A percentile compares a stretch with the other conserved stretches of the same genome.
These are phyloP conservation scores for Neurospora sp. DNA, from an alignment of 495 filamentous ascomycete species.

Conservation along the genomic window DNA sequence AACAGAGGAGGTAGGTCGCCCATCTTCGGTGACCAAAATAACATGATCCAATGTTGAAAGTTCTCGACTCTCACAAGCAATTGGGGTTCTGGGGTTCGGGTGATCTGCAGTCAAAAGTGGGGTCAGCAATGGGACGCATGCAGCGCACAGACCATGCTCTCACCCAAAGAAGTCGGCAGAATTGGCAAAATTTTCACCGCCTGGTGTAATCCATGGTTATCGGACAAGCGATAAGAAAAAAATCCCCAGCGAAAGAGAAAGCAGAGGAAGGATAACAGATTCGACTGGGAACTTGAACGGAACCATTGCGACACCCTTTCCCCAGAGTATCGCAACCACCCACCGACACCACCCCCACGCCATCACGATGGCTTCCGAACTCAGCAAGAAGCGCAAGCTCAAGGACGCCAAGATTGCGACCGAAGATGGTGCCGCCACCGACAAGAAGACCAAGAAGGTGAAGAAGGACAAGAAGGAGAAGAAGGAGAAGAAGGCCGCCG, in stretches of 20 bases:
- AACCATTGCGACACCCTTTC: background rate
- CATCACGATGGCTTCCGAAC: conserved; percentile 27
- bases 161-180: background rate
- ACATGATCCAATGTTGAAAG: background rate
- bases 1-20: background rate
- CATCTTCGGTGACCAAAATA: background rate
- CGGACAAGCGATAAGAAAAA: background rate
- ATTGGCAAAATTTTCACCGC: background rate
- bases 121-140: background rate
- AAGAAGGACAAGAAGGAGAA: conserved; percentile 18
- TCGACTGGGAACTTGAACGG: background rate
- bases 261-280: background rate
- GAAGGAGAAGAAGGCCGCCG: conserved; percentile 6
- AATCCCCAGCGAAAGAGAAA: background rate
- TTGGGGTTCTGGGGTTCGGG: background rate
- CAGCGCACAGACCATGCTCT: background rate
- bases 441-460: conserved; percentile 21
- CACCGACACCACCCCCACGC: background rate
- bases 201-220: background rate
- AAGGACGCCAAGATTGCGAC: conserved; percentile 29
- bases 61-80: background rate
- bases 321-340: conserved; percentile 4
- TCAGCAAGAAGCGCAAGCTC: conserved; percentile 39
- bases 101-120: background rate
- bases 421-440: conserved; percentile 12